Conservation (phyloP, 495 filamentous ascomycete species). For the Podospora pseudoanserina region DNA sequence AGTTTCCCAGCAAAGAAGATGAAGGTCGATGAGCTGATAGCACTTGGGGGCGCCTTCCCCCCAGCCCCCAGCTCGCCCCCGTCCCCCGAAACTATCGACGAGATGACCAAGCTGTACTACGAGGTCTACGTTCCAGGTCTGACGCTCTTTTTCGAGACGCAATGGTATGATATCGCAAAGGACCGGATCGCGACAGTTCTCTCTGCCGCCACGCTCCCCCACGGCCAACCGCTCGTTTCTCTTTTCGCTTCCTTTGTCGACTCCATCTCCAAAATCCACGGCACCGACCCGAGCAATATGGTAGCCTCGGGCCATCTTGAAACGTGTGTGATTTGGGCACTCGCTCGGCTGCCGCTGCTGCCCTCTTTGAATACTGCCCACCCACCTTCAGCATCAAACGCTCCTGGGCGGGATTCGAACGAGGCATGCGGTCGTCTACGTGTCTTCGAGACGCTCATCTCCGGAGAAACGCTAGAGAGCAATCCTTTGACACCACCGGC, state of each 20-base stretch:
- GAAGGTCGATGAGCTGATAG: slow-evolving; percentile 72
- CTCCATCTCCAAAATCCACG: slow-evolving; percentile 36
- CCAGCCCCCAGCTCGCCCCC: slow-evolving; percentile 54
- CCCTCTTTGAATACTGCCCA: slow-evolving; percentile 27
- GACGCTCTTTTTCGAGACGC: slow-evolving; percentile 77
- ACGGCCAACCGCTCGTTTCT: slow-evolving; percentile 56
- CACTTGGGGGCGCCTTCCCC: slow-evolving; percentile 60
- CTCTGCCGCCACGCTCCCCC: slow-evolving; percentile 45
- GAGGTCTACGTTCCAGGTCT: slow-evolving; percentile 75
- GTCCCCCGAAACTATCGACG: slow-evolving; percentile 54
- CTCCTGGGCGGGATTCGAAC: slow-evolving; percentile 47
- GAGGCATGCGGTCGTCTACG: slow-evolving; percentile 64
- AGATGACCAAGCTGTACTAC: slow-evolving; percentile 70
- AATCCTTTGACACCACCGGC: slow-evolving; percentile 54
- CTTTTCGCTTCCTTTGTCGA: slow-evolving; percentile 60
- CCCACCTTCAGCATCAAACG: slow-evolving; percentile 1
- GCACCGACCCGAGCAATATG: slow-evolving; percentile 58
- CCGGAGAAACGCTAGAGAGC: slow-evolving; percentile 58
- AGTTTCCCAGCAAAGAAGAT: slow-evolving; percentile 61
- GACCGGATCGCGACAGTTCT: slow-evolving; percentile 21
- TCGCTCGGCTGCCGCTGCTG: slow-evolving; percentile 39
- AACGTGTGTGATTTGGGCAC: slow-evolving; percentile 67
- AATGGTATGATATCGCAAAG: slow-evolving; percentile 66
- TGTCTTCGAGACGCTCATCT: slow-evolving; percentile 71
- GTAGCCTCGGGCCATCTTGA: slow-evolving; percentile 61